These are phyloP conservation scores for Athelia psychrophila DNA, from an alignment of 1,284 basidiomycete genomes.

Conservation along the genomic window DNA sequence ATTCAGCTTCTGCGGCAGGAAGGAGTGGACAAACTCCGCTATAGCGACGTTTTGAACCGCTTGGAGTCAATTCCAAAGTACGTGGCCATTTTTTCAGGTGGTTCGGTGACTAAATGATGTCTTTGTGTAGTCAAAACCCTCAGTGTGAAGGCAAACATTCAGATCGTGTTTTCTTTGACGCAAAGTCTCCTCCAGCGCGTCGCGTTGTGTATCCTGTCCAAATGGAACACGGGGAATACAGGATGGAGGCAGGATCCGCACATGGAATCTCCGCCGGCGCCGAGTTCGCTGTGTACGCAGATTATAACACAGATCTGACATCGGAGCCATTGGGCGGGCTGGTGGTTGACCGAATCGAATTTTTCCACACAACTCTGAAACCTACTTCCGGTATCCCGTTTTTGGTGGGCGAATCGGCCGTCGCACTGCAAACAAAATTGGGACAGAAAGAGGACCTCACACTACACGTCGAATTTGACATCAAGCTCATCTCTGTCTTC, in stretches of 20 bases:
- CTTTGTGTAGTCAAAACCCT: slow-evolving; percentile 17
- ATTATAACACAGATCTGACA: slow-evolving; percentile 3
- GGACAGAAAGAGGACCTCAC: neutral
- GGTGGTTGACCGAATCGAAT: neutral
- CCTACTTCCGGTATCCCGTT: neutral
- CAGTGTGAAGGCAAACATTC: slow-evolving; percentile 13
- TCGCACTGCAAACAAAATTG: neutral
- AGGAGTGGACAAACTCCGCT: neutral
- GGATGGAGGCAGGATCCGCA: slow-evolving; percentile 14
- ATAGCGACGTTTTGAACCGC: neutral
- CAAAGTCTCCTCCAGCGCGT: slow-evolving; percentile 1
- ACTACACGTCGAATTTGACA: neutral
- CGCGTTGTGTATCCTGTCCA: slow-evolving; percentile 4
- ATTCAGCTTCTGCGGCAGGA: neutral
- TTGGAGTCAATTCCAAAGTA: neutral
- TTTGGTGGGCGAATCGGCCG: neutral
- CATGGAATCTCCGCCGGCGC: slow-evolving; percentile 15
- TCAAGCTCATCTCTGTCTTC: neutral
- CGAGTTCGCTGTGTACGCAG: slow-evolving; percentile 12
- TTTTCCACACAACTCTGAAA: neutral
- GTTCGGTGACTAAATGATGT: slow-evolving; percentile 3
- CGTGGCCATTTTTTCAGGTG: neutral
- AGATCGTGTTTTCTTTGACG: slow-evolving; percentile 10
- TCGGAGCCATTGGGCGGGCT: neutral
- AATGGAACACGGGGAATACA: slow-evolving; percentile 2